Percentiles rank a stretch among this genome's conserved stretches.
phyloP scores from a whole-genome alignment of 106 monocot genomes.

The Narthecium ossifragum region DNA sequence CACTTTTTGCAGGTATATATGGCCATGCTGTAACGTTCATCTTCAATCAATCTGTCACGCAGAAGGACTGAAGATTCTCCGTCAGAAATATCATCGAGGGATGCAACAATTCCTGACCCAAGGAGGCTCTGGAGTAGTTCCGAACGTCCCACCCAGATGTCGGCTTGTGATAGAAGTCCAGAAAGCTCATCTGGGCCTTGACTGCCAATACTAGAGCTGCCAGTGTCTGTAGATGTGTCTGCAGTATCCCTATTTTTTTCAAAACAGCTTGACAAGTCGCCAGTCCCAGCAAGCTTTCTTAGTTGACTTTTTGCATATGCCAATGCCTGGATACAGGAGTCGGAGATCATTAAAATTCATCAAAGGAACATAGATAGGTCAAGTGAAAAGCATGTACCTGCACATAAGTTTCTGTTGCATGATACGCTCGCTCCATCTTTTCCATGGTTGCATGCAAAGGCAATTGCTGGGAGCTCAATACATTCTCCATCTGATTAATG shows the following conservation, averaged over 20 bases:
- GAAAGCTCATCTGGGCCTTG: constrained; percentile 71
- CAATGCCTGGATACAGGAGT: constrained; percentile 51
- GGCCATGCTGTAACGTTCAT: constrained; percentile 95
- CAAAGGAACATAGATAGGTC: background rate
- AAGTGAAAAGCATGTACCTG: constrained; percentile 42
- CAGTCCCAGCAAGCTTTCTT: constrained; percentile 47
- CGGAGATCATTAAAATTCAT: background rate
- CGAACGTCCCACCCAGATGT: constrained; percentile 81
- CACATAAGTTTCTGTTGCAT: constrained; percentile 93
- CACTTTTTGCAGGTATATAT: constrained; percentile 97
- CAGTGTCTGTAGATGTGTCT: constrained; percentile 61
- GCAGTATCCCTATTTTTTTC: constrained; percentile 63
- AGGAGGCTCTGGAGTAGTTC: constrained; percentile 97
- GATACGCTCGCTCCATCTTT: constrained; percentile 71
- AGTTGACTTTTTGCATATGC: constrained; percentile 63
- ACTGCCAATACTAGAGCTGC: constrained; percentile 49
- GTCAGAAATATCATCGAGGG: constrained; percentile 91
- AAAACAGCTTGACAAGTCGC: constrained; percentile 58
- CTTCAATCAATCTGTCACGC: constrained; percentile 70
- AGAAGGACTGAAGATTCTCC: constrained; percentile 70
- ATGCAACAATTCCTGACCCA: constrained; percentile 87
- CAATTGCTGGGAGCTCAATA: constrained; percentile 67
- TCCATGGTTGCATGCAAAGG: constrained; percentile 80
- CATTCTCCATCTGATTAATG: constrained; percentile 75
- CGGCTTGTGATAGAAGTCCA: constrained; percentile 53